Evolutionary conservation across 164 flowering plant genomes (phyloP), one percentile per base, ranked within the genome.

Genomic region (Liquidambar formosana): DNA sequence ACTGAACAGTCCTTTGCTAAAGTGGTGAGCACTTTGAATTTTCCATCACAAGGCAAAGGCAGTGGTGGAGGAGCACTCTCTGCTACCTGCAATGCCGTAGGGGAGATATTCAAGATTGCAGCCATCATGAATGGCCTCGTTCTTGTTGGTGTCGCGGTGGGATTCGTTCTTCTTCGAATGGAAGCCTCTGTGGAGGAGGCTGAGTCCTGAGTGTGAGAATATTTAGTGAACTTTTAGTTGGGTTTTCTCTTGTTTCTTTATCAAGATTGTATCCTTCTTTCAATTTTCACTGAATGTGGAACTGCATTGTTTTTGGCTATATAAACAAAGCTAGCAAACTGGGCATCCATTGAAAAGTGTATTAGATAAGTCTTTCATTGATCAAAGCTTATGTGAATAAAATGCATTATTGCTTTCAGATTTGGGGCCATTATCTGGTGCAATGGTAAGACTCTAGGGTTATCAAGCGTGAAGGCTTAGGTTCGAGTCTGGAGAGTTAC

Each of bases 131-230:
- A 72, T 22, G 78, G 76, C 5, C 66, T 82, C 4, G 68, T 65
- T 60, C 79, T 79, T 18, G 72, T 79, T 64, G 80, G 81, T 1
- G 81, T 80, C 28, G 83, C 83, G 0, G 77, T 80, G 26, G 83
- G 83, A 10, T 82, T 84, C 59, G 81, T 76, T 59, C 84, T 82
- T 22, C 80, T 80, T 8, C 63, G 83, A 56, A 72, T 79, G n/a
- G 82, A 77, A 60, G 81, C 82, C 4, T 25, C 69, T 49, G 51
- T 80, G 0, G 85, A 84, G 75, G 87, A 84, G 49, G 41, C 81
- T 44, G 85, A 78, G n/a, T n/a, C n/a, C n/a, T n/a, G n/a, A n/a
- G n/a, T n/a, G 66, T 75, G 68, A 79, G 57, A 47, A 63, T n/a
- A n/a, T n/a, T n/a, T n/a, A n/a, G n/a, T n/a, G n/a, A n/a, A n/a